These are phyloP conservation scores for Mycocalia duriaeana DNA, from an alignment of 1,284 basidiomycete genomes.

Conservation along the genomic window DNA sequence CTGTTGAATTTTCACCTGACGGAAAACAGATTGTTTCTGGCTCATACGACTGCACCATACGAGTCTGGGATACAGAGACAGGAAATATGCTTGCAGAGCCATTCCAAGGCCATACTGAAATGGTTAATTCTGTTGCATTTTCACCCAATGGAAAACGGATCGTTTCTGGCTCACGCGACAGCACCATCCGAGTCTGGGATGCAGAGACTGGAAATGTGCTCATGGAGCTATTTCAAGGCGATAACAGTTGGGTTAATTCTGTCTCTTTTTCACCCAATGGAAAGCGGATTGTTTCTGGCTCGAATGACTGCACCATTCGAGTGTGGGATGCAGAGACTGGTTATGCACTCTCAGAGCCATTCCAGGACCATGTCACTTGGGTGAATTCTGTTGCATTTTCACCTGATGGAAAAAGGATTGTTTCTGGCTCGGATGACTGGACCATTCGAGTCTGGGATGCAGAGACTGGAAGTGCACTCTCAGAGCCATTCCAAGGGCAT, in stretches of 20 bases:
- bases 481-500: conserved; percentile 2
- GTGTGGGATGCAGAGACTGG: conserved; percentile 5
- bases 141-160: background rate
- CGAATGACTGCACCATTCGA: conserved; percentile 2
- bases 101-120: background rate
- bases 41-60: background rate
- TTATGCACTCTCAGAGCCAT: background rate
- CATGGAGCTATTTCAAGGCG: background rate
- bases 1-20: conserved; percentile 3
- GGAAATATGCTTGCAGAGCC: background rate
- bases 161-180: conserved; percentile 4
- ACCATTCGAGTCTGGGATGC: conserved; percentile 6
- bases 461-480: background rate
- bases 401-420: conserved; percentile 7
- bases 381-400: conserved; percentile 7
- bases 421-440: background rate
- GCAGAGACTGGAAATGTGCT: background rate
- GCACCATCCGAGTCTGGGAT: conserved; percentile 4
- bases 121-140: background rate
- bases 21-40: conserved; percentile 1
- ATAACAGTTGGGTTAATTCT: background rate
- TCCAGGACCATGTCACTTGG: background rate
- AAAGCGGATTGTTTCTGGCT: conserved; percentile 4
- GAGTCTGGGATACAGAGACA: background rate
- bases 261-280: conserved; percentile 2